Conservation (phyloP, 192 early-diverging fungal species). For the Coemansia furcata region DNA sequence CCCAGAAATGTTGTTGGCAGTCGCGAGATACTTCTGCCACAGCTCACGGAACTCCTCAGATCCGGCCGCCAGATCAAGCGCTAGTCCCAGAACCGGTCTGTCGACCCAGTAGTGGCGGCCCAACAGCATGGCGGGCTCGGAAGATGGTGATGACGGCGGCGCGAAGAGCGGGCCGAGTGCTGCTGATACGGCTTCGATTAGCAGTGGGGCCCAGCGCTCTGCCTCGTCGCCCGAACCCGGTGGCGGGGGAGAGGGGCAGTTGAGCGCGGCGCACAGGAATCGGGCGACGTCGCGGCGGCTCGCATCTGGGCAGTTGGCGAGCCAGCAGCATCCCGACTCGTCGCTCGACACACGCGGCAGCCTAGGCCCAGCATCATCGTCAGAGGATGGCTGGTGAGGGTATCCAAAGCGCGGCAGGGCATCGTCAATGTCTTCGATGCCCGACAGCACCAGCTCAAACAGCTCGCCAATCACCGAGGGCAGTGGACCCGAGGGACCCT, state of each 20-base stretch:
- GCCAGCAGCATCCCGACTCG: constrained; percentile 43
- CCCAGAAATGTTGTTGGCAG: not conserved
- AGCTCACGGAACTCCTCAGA: not conserved
- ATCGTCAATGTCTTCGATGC: constrained; percentile 37
- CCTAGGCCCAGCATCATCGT: not conserved
- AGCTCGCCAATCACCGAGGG: constrained; percentile 21
- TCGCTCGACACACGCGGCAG: constrained; percentile 38
- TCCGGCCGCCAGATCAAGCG: not conserved
- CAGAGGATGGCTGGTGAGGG: no score
- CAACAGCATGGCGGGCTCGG: not conserved
- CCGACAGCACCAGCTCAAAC: constrained; percentile 25
- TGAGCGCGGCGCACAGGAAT: constrained; percentile 13
- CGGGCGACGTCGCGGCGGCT: constrained; percentile 4
- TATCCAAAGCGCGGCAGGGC: constrained; percentile 19
- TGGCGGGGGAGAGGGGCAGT: not conserved
- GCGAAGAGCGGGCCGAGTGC: not conserved
- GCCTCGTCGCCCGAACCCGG: not conserved
- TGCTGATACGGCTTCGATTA: not conserved
- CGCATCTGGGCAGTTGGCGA: constrained; percentile 12
- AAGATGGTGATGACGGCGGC: not conserved
- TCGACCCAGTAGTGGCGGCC: constrained; percentile 25
- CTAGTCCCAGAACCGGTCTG: constrained; percentile 5
- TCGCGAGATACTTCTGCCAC: not conserved
- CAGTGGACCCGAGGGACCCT: not conserved
- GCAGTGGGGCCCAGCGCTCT: not conserved